Evolutionary conservation across 2,329 filamentous ascomycete species (phyloP), one percentile per base, ranked within the genome.

Genomic region (Elsinoe australis): DNA sequence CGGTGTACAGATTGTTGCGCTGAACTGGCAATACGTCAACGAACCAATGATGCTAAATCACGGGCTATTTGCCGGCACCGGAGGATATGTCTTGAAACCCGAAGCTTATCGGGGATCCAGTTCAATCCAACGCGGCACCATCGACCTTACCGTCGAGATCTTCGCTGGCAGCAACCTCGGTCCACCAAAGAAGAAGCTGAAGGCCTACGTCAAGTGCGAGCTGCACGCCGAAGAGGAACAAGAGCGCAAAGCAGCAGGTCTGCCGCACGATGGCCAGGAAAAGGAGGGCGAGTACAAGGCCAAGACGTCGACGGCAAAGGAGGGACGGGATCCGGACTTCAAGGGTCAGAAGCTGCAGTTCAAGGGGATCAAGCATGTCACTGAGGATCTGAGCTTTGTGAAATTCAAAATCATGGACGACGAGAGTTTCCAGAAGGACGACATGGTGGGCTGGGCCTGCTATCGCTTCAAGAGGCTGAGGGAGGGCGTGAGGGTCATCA

Each of bases 21-120:
- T 96, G 52, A 95, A 95, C 67, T 96, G 89, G 87, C 89, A 96
- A 65, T 83, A 82, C 52, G 82, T 85, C 64, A 88, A 95, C 59
- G 83, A 87, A 56, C 88, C 87, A 24, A 94, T 94, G 82, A 95
- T 95, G 90, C 75, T 95, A 10, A 95, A 95, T 61, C 82, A 92
- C 60, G 89, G 80, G 56, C 92, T 94, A 87, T 95, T 95, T 65
- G 76, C 80, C 1, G 85, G 80, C 7, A 83, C 85, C 44, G 71
- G 78, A 33, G 89, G 90, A 32, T 95, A 87, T 85, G 79, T 89
- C 2, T 72, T 92, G 52, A 95, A 95, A 66, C 88, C 89, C 0
- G 63, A 74, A 24, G 83, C 83, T 12, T 92, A 88, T 63, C 82
- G 80, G 39, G 33, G 24, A 10, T 26, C 45, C 2, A 67, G 64